Evolutionary conservation across 2,329 filamentous ascomycete species (phyloP), one percentile per base, ranked within the genome.

Genomic region (Bipolaris oryzae): DNA sequence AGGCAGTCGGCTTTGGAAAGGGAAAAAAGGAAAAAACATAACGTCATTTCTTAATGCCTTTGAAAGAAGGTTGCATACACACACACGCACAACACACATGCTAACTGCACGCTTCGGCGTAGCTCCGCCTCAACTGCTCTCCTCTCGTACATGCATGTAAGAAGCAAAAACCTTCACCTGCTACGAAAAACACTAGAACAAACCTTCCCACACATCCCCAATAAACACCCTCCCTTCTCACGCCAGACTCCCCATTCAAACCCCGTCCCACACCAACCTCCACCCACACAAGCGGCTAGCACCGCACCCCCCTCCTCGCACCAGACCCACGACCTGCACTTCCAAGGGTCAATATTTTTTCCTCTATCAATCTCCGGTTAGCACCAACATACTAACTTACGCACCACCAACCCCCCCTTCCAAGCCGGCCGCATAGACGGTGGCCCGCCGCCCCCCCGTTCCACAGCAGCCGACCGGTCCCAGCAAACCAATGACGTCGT

Each of bases 401-500:
- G 10, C 28, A 31, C 28, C 28, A 31, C 10, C 28, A 31, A 11
- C 10, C 10, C 10, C 25, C 28, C 44, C 44, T 18, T 21, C 45
- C 18, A 41, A 42, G 31, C 42, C 39, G 46, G 52, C 52, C 49
- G 52, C 52, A 55, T 50, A 28, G 42, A 55, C 31, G 52, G 52
- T 49, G 31, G 38, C 39, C 51, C 46, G 46, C 41, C 39, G 41
- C 21, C 21, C 28, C 45, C 10, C 45, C 52, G 45, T 48, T 48
- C 45, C 45, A 48, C 49, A 50, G 39, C 52, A 55, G 41, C 39
- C 35, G 41, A 28, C 52, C 52, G 49, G 28, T 34, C 39, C 25
- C 28, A 31, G 28, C 28, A 31, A 35, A 35, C 52, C 33, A 48
- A 48, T 42, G 41, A 31, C 28, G 28, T 31, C 10, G 28, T 13